Percentiles rank a stretch among this genome's conserved stretches.
Evolutionary conservation across 345 rosid genomes (phyloP).

Genomic region (Rubroshorea leprosula): DNA sequence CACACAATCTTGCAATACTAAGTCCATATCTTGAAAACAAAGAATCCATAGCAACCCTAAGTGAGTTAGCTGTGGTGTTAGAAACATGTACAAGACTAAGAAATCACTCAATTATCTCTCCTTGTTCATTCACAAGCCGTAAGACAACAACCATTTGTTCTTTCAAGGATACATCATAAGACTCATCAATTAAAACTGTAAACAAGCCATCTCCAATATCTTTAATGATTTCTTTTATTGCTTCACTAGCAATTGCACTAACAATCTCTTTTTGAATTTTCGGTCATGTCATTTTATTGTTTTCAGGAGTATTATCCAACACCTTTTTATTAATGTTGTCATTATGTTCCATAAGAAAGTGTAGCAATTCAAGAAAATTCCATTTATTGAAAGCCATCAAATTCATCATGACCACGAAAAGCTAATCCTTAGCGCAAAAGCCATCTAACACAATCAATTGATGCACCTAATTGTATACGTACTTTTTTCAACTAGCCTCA

Average conservation of each 20-base stretch:
- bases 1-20: too few species aligned
- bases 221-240: neutral
- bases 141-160: neutral
- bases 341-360: neutral
- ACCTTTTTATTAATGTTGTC: neutral
- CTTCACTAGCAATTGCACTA: neutral
- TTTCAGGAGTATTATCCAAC: neutral
- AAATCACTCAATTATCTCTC: too few species aligned
- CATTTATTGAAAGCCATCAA: neutral
- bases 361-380: neutral
- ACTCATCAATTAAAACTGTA: slow-evolving; percentile 2
- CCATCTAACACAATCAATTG: too few species aligned
- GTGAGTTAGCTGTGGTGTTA: too few species aligned
- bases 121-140: neutral
- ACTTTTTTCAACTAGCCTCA: too few species aligned
- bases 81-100: too few species aligned
- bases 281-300: too few species aligned
- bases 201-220: neutral
- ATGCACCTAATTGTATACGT: too few species aligned
- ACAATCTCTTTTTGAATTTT: neutral
- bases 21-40: too few species aligned
- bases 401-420: neutral
- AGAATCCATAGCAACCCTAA: too few species aligned
- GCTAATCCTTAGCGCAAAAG: too few species aligned
- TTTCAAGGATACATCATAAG: neutral